Evolutionary conservation across 2,329 filamentous ascomycete genomes (phyloP), one percentile per base, ranked within the genome.

Genomic region (Aspergillus fumigatiaffinis): DNA sequence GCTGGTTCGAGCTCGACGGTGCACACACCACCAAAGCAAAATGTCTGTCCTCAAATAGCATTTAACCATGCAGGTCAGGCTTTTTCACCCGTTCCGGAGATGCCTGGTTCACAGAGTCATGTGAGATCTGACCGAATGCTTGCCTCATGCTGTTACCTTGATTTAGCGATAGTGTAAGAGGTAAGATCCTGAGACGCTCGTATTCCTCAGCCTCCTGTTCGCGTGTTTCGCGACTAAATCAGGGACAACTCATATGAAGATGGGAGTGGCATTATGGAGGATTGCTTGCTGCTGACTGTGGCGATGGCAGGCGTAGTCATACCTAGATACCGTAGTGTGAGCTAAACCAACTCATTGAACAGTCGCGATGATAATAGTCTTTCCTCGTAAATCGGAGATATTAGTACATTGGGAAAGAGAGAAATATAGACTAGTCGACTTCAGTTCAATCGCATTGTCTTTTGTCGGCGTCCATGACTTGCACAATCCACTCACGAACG

Each of bases 11-110:
- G 50, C 60, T 60, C 20, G 56, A 42, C 42, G 53, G 61, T 58
- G 59, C 60, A 51, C 57, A 41, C 54, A 44, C 52, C 50, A 51
- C 44, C 52, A 49, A 55, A 60, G 51, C 55, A 54, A 52, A 60
- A 44, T 47, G 48, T 50, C 52, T 53, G 35, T 51, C 52, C 28
- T 29, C 44, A 52, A 58, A 50, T 47, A 29, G 32, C 25, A 58
- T 41, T 48, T 28, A 21, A 23, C 35, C 26, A 17, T 25, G 29
- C 28, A 44, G 2, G 32, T 38, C 14, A 38, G 14, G 14, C 14
- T 35, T 35, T 35, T 35, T 17, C 14, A 3, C 2, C 2, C 14
- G 2, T 38, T 17, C 7, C 32, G 3, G 5, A 7, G 12, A 35
- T 17, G 12, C 32, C 14, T n/a, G 14, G 14, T 38, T 38, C 14